These are phyloP conservation scores for Debaryomyces hansenii DNA, from an alignment of 805 yeast species.

Conservation along the genomic window DNA sequence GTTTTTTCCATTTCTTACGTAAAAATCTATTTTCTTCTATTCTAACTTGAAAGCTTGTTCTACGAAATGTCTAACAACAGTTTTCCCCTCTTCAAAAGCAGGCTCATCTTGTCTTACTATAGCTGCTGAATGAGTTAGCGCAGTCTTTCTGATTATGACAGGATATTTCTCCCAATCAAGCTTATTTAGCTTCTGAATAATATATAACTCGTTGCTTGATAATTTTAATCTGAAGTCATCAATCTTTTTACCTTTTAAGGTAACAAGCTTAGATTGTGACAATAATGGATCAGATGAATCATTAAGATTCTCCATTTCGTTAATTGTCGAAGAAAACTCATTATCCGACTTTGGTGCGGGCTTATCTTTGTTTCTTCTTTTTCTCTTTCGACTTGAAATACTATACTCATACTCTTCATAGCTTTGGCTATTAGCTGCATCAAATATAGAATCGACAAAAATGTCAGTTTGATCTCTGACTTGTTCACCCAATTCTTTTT, in stretches of 20 bases:
- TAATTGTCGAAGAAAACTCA: background rate
- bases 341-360: conserved; percentile 1
- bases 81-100: conserved; percentile 64
- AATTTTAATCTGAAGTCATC: conserved; percentile 37
- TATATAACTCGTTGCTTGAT: conserved; percentile 45
- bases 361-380: conserved; percentile 5
- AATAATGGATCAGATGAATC: background rate
- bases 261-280: conserved; percentile 9
- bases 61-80: conserved; percentile 66
- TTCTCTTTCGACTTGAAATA: conserved; percentile 8
- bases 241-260: conserved; percentile 13
- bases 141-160: conserved; percentile 62
- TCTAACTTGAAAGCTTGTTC: conserved; percentile 27
- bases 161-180: conserved; percentile 72
- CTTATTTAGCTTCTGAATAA: conserved; percentile 56
- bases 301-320: conserved; percentile 11
- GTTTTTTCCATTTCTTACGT: no score
- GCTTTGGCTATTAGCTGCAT: conserved; percentile 48
- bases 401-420: conserved; percentile 16
- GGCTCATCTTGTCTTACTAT: conserved; percentile 61
- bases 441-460: conserved; percentile 63
- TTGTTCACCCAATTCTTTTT: conserved; percentile 21
- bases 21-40: background rate
- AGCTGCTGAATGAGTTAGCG: conserved; percentile 78
- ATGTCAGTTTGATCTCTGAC: conserved; percentile 63